Evolutionary conservation across 305 asterid species (phyloP).

Genomic region (Euphrasia arctica): DNA sequence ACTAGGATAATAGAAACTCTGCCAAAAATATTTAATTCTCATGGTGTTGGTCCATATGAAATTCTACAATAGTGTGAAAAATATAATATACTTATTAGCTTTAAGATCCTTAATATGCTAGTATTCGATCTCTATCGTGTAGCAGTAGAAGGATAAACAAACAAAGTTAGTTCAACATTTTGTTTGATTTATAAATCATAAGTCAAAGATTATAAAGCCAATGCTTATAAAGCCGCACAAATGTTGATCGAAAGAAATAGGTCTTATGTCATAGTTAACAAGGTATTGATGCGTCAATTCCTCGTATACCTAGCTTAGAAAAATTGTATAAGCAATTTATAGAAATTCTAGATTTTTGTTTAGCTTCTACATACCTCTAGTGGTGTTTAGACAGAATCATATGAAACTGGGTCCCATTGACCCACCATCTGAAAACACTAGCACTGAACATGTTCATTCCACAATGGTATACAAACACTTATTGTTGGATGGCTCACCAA

Average conservation of each 20-base stretch:
- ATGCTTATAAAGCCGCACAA: neutral
- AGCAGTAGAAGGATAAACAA: neutral
- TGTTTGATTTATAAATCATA: neutral
- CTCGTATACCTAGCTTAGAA: conserved; percentile 75
- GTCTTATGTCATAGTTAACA: conserved; percentile 58
- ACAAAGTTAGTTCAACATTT: neutral
- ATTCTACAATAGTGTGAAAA: conserved; percentile 3
- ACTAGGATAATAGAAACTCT: neutral
- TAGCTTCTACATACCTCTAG: conserved; percentile 59
- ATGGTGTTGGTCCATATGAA: neutral
- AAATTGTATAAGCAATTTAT: conserved; percentile 32
- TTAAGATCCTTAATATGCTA: neutral
- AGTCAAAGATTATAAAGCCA: neutral
- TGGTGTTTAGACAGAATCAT: conserved; percentile 86
- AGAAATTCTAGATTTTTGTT: conserved; percentile 21
- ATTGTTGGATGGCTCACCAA: too few species aligned
- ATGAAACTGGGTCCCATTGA: conserved; percentile 97
- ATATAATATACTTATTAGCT: conserved; percentile 1
- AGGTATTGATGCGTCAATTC: conserved; percentile 32
- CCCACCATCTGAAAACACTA: too few species aligned
- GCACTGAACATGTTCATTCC: too few species aligned
- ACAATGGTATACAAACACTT: too few species aligned
- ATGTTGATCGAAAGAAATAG: neutral
- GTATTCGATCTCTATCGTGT: neutral
- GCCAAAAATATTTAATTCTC: neutral